Conservation (phyloP, 2,329 filamentous ascomycete genomes). For the Hymenoscyphus linearis region DNA sequence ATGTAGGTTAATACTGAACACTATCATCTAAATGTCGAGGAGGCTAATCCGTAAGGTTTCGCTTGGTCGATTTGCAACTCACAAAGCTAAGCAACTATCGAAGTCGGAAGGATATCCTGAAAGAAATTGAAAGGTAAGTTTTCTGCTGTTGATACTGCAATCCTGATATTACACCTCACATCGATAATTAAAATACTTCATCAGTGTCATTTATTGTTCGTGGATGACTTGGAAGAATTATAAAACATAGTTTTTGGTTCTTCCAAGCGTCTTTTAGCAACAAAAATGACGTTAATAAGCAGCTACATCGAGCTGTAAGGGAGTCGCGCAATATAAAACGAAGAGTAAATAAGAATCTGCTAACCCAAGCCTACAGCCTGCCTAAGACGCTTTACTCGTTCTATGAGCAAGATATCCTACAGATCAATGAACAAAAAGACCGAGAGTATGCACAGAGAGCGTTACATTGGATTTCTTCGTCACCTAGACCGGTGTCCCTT, state of each 20-base stretch:
- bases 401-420: conserved; percentile 8
- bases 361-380: not conserved
- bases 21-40: not conserved
- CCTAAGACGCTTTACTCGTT: conserved; percentile 12
- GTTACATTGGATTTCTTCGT: conserved; percentile 24
- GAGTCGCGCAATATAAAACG: no score
- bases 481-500: conserved; percentile 2
- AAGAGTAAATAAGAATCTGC: no score
- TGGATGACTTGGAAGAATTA: no score
- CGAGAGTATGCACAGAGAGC: conserved; percentile 8
- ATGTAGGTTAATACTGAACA: conserved; percentile 4
- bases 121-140: not conserved
- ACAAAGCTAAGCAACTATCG: not conserved
- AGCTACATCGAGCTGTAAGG: no score
- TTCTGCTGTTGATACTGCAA: no score
- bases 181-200: no score
- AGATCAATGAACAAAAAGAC: conserved; percentile 2
- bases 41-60: conserved; percentile 10
- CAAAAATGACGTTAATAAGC: no score
- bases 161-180: no score
- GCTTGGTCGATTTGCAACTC: conserved; percentile 16
- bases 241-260: no score
- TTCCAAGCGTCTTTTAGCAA: no score
- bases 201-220: no score
- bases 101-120: not conserved